Base-by-base conservation (phyloP, 2,329 filamentous ascomycete genomes). In the Sclerotiophoma versabilis region DNA sequence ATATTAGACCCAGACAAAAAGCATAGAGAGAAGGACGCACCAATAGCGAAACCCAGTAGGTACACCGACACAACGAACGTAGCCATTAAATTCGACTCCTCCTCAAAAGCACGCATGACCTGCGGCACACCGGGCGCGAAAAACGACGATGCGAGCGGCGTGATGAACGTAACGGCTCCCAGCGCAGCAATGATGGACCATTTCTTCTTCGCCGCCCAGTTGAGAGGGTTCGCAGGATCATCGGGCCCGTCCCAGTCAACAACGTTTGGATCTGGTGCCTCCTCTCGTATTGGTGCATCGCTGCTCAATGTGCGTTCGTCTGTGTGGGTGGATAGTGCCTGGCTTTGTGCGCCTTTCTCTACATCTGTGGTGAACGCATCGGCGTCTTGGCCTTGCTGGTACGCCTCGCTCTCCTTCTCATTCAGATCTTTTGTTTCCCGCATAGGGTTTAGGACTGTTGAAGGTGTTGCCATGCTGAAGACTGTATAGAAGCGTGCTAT, bases 91-190 rank as follows among this genome's bases (percentile, higher is more conserved):
- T 66, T 71, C 9, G 69, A 73, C 2, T 60, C 55, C 12, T 64
- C 68, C 29, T 69, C 33, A 39, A 76, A 77, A 1, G 65, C 58
- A 1, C 43, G 47, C 59, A 77, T 69, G 2, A 76, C 71, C 50
- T 84, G 75, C 0, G 84, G 83, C 0, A 90, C 84, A 11, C 83
- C 87, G 0, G 88, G 88, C 0, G 87, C 87, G 57, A 76, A 76
- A 55, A 76, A 74, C 14, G 70, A 72, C 2, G 73, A 75, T 8
- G 66, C 74, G 3, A 76, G 63, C 2, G 75, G 73, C 51, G 74
- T 74, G 49, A 77, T 68, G 33, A 78, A 65, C 0, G 76, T 76
- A 9, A 75, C 63, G 23, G 62, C 54, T 12, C 70, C 70, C 12
- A 78, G 56, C 20, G 69, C 59, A 17, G 57, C 64, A 30, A 77